Conservation (phyloP, 306 rosid genomes). For the Cicer chorassanicum region DNA sequence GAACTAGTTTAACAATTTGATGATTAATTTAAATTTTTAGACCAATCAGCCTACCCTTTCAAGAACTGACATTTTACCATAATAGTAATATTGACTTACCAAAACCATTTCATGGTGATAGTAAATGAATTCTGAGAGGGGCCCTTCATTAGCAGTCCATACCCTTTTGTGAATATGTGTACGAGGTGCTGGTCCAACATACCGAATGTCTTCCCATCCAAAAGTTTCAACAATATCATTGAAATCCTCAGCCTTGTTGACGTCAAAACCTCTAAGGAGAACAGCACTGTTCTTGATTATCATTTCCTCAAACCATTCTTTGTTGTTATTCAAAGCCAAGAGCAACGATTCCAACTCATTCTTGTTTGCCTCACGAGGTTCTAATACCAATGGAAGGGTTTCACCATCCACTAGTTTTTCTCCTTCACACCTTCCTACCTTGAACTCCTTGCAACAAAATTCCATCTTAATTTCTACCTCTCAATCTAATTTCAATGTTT, state of each 20-base stretch:
- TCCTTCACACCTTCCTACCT: constrained; percentile 74
- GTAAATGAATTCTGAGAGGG: constrained; percentile 82
- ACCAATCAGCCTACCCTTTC: too few relatives aligned
- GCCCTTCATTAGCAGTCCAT: constrained; percentile 95
- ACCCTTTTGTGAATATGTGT: constrained; percentile 76
- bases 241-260: constrained; percentile 64
- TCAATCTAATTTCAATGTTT: not conserved
- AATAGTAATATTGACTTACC: constrained; percentile 52
- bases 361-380: constrained; percentile 54
- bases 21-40: too few relatives aligned
- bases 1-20: too few relatives aligned
- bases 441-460: constrained; percentile 61
- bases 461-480: constrained; percentile 50
- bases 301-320: constrained; percentile 78
- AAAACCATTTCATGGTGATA: constrained; percentile 94
- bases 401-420: constrained; percentile 79
- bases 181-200: constrained; percentile 86
- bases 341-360: constrained; percentile 56
- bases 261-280: constrained; percentile 70
- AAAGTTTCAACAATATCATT: constrained; percentile 66
- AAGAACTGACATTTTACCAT: too few relatives aligned
- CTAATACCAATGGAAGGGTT: constrained; percentile 68
- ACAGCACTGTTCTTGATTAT: constrained; percentile 74
- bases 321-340: constrained; percentile 52
- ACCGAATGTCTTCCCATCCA: constrained; percentile 79